Percentiles rank a stretch among this genome's conserved stretches.
Evolutionary conservation across 768 basidiomycete species (phyloP).

Genomic region (Chalciporus pseudorubinellus): DNA sequence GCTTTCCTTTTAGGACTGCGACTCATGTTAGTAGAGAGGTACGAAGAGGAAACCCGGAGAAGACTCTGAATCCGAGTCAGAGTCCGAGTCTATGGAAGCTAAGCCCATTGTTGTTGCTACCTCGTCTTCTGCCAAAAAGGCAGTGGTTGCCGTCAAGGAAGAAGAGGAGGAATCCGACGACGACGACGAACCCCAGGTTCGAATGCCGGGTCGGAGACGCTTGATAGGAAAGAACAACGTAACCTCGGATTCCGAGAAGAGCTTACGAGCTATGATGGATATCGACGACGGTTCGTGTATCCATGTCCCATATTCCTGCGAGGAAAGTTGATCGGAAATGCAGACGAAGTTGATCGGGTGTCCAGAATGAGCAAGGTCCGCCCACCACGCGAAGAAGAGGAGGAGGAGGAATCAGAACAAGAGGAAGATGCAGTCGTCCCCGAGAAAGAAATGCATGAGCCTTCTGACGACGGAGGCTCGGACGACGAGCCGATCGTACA

Average conservation of each 20-base stretch:
- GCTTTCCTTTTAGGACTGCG: not conserved
- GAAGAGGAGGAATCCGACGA: constrained; percentile 39
- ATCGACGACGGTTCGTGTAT: constrained; percentile 63
- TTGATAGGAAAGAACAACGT: constrained; percentile 33
- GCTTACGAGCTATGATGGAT: constrained; percentile 67
- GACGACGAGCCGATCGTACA: constrained; percentile 34
- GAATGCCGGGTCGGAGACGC: constrained; percentile 23
- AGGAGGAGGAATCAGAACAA: constrained; percentile 24
- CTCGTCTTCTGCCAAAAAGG: constrained; percentile 42
- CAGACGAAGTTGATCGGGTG: constrained; percentile 27
- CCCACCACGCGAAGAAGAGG: constrained; percentile 23
- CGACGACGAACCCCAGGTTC: constrained; percentile 35
- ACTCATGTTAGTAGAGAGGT: constrained; percentile 28
- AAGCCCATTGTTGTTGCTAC: constrained; percentile 8
- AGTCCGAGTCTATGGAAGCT: constrained; percentile 11
- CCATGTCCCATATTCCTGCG: constrained; percentile 11
- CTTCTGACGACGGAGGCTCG: constrained; percentile 26
- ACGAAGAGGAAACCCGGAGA: constrained; percentile 45
- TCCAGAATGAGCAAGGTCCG: constrained; percentile 17
- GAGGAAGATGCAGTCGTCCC: constrained; percentile 29
- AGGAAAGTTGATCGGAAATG: not conserved
- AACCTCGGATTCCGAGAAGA: constrained; percentile 45
- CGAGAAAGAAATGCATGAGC: constrained; percentile 32
- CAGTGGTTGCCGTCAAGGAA: constrained; percentile 49
- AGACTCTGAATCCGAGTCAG: constrained; percentile 20